phyloP scores from a whole-genome alignment of 2,329 filamentous ascomycete genomes.

The Clarireedia paspali region DNA sequence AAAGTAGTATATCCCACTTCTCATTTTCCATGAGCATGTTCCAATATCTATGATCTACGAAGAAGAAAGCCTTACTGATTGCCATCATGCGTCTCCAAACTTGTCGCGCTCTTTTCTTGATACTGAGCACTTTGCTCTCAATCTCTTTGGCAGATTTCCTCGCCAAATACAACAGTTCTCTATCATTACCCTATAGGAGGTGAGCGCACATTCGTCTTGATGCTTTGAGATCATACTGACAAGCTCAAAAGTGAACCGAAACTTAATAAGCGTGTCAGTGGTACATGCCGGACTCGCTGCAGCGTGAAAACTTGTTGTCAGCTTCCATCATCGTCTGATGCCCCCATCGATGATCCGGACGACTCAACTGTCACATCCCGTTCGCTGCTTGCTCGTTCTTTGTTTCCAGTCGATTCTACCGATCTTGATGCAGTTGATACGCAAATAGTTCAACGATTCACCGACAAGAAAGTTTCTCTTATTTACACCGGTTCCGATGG shows the following conservation, averaged over 20 bases:
- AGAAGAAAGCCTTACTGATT: not conserved
- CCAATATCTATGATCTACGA: not conserved
- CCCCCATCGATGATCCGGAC: not conserved
- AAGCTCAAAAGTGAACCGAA: not conserved
- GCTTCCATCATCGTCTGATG: not conserved
- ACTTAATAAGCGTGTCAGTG: not conserved
- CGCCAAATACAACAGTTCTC: not conserved
- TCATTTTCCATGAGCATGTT: not conserved
- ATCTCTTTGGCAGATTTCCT: not conserved
- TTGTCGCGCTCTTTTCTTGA: not conserved
- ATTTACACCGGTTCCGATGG: not conserved
- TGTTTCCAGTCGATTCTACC: not conserved
- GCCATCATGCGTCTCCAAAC: not conserved
- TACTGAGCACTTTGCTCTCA: not conserved
- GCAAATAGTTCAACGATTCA: not conserved
- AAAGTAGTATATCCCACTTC: not conserved
- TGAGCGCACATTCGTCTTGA: not conserved
- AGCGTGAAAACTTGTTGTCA: not conserved
- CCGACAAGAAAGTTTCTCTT: not conserved
- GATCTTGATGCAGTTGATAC: not conserved
- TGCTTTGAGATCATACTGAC: not conserved
- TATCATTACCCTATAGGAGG: not conserved
- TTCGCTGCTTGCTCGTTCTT: not conserved
- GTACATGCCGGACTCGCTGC: not conserved
- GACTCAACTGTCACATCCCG: not conserved